These are phyloP conservation scores for Pichia deserticola DNA, from an alignment of 805 yeast species.

Conservation along the genomic window DNA sequence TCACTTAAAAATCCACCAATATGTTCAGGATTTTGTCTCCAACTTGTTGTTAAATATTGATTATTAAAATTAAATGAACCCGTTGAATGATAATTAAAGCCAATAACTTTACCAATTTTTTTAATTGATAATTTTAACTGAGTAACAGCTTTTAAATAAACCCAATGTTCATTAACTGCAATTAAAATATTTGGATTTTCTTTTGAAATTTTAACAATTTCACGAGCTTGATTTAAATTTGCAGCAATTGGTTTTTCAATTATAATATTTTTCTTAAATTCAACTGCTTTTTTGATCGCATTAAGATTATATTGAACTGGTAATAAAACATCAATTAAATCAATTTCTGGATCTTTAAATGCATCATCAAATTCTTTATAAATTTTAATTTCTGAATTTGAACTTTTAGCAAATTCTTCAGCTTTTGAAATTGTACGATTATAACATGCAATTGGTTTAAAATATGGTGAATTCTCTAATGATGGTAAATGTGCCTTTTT, in stretches of 20 bases:
- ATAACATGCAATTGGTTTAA: conserved; percentile 61
- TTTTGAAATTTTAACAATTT: conserved; percentile 62
- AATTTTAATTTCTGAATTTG: conserved; percentile 49
- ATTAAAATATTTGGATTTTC: conserved; percentile 56
- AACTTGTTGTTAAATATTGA: conserved; percentile 61
- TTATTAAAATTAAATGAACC: conserved; percentile 59
- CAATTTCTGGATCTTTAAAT: conserved; percentile 58
- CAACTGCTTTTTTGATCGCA: conserved; percentile 62
- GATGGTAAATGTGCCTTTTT: conserved; percentile 77
- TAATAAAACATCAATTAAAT: conserved; percentile 73
- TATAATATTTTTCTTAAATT: conserved; percentile 68
- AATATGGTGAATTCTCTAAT: conserved; percentile 41
- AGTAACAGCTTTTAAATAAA: conserved; percentile 54
- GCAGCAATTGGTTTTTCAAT: conserved; percentile 95
- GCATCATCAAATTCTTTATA: conserved; percentile 58
- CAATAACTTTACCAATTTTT: conserved; percentile 64
- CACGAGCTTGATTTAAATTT: conserved; percentile 67
- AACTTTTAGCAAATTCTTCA: conserved; percentile 51
- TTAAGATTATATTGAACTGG: conserved; percentile 80
- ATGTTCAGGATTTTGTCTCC: conserved; percentile 90
- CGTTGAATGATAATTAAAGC: conserved; percentile 66
- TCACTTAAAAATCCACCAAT: conserved; percentile 89
- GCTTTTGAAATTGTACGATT: conserved; percentile 86
- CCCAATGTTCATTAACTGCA: conserved; percentile 81
- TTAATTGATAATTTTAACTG: conserved; percentile 51